Percentiles rank a stretch among this genome's conserved stretches.
These are phyloP conservation scores for Fusarium aywerte DNA, from an alignment of 2,329 filamentous ascomycete species.

Conservation along the genomic window DNA sequence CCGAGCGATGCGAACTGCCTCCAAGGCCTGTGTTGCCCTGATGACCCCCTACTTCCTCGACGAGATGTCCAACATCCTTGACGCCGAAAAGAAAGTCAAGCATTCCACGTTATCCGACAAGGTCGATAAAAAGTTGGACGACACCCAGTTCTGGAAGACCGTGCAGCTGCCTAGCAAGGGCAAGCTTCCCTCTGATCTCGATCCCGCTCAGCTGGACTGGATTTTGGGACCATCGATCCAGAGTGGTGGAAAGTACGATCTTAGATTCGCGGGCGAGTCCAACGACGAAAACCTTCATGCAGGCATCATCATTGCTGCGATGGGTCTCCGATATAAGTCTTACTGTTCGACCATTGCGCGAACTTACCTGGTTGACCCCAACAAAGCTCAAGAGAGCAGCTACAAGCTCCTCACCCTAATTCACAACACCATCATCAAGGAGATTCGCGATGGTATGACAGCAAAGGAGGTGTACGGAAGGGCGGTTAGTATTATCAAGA, in stretches of 20 bases:
- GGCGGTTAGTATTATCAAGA: constrained; percentile 80
- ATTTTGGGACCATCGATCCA: constrained; percentile 90
- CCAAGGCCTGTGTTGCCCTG: constrained; percentile 90
- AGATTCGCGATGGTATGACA: constrained; percentile 84
- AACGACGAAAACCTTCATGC: constrained; percentile 87
- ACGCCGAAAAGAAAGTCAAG: constrained; percentile 96
- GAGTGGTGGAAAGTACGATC: constrained; percentile 94
- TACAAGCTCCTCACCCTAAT: constrained; percentile 89
- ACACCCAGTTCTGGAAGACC: constrained; percentile 91
- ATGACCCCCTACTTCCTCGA: constrained; percentile 98
- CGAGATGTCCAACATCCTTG: constrained; percentile 95
- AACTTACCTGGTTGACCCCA: constrained; percentile 96
- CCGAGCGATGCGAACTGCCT: constrained; percentile 91
- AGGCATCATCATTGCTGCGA: constrained; percentile 90
- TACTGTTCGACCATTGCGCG: constrained; percentile 93
- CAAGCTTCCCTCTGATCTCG: constrained; percentile 88
- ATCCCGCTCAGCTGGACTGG: constrained; percentile 92
- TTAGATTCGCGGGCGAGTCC: constrained; percentile 81
- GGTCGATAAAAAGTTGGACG: constrained; percentile 90
- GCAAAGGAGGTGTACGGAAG: constrained; percentile 94
- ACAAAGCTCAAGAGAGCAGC: constrained; percentile 92
- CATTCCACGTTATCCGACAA: constrained; percentile 88
- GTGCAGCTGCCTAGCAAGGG: constrained; percentile 74
- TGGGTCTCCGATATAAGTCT: constrained; percentile 94
- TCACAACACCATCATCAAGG: constrained; percentile 90